Conservation (phyloP, 208 protist species). For the Leishmania guyanensis region DNA sequence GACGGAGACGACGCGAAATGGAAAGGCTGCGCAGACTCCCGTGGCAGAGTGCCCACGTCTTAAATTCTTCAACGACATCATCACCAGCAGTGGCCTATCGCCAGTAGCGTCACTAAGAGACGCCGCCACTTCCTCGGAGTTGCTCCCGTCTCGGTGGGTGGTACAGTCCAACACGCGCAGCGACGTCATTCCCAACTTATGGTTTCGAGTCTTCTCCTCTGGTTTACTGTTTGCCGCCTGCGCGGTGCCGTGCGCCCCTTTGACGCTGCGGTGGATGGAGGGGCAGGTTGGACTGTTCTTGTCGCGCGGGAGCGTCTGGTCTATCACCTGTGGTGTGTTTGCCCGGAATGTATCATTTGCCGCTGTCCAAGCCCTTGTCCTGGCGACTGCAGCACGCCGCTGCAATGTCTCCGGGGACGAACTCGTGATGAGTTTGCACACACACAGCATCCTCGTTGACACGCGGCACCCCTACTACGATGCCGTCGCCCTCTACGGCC, state of each 20-base stretch:
- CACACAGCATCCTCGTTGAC: constrained; percentile 43
- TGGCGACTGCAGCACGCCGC: constrained; percentile 12
- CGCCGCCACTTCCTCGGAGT: constrained; percentile 9
- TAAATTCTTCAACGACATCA: constrained; percentile 44
- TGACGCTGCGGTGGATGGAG: constrained; percentile 71
- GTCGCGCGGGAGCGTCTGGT: constrained; percentile 78
- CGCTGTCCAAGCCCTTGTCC: constrained; percentile 37
- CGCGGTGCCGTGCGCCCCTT: constrained; percentile 52
- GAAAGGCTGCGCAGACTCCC: constrained; percentile 13
- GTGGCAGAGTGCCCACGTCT: constrained; percentile 32
- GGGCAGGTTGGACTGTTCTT: constrained; percentile 70
- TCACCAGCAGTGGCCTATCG: constrained; percentile 13
- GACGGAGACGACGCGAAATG: background rate
- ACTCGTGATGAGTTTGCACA: constrained; percentile 4
- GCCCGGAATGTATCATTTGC: constrained; percentile 46
- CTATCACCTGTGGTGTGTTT: constrained; percentile 57
- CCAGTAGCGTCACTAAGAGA: constrained; percentile 30
- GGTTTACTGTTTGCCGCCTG: constrained; percentile 65
- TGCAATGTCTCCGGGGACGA: constrained; percentile 6
- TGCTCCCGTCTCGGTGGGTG: constrained; percentile 50
- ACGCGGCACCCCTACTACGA: constrained; percentile 80
- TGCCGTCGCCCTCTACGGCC: constrained; percentile 39
- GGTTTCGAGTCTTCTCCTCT: constrained; percentile 43
- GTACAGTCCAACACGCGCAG: constrained; percentile 60
- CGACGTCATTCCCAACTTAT: constrained; percentile 42